A percentile compares a stretch with the other conserved stretches of the same genome.
Conservation (phyloP, 2,329 filamentous ascomycete species). For the Neodidymelliopsis sp. region DNA sequence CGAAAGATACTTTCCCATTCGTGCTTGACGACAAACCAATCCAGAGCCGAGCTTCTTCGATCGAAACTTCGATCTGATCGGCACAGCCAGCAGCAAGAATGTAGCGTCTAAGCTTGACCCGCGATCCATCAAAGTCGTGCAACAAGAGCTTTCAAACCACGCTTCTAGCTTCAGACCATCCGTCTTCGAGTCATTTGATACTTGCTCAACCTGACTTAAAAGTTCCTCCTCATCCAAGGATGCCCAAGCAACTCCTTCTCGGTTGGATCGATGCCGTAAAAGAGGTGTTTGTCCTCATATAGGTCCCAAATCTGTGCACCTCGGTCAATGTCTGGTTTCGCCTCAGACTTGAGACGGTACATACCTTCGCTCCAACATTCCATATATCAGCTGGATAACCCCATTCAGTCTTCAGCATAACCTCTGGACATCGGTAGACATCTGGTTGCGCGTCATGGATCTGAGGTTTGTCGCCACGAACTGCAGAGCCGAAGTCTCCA, state of each 20-base stretch:
- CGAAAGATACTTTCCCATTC: neutral
- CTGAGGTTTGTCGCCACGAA: slow-evolving; percentile 22
- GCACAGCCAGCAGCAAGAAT: neutral
- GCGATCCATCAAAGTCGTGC: slow-evolving; percentile 2
- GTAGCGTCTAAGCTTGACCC: neutral
- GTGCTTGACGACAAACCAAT: neutral
- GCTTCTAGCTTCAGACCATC: slow-evolving; percentile 12
- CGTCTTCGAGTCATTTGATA: slow-evolving; percentile 9
- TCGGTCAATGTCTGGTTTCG: neutral
- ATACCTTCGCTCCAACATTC: slow-evolving; percentile 49
- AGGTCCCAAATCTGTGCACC: too few relatives aligned
- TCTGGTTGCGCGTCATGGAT: slow-evolving; percentile 45
- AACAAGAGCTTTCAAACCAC: slow-evolving; percentile 9
- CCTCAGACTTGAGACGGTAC: slow-evolving; percentile 21
- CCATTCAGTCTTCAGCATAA: slow-evolving; percentile 48
- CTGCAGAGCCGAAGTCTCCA: slow-evolving; percentile 34
- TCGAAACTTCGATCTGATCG: neutral
- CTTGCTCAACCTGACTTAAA: slow-evolving; percentile 14
- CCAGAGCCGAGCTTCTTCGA: neutral
- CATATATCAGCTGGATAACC: slow-evolving; percentile 49
- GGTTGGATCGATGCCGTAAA: too few relatives aligned
- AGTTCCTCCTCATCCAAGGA: slow-evolving; percentile 9
- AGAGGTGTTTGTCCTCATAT: too few relatives aligned
- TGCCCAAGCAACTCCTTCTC: slow-evolving; percentile 14
- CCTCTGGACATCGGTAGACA: slow-evolving; percentile 49